These are phyloP conservation scores for Pulveroboletus sp. DNA, from an alignment of 768 basidiomycete species.

Conservation along the genomic window DNA sequence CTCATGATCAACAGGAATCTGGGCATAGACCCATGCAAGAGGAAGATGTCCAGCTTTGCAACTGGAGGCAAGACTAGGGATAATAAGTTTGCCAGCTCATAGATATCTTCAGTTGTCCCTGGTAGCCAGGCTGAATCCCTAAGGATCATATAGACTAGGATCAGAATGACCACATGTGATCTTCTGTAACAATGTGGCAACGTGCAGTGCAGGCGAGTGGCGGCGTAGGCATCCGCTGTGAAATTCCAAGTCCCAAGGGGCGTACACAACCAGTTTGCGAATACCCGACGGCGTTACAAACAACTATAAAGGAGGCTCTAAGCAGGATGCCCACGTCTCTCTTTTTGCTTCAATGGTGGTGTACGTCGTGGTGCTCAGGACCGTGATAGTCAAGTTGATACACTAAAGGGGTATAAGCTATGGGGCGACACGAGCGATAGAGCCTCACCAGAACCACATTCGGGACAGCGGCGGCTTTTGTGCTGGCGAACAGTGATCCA, in stretches of 20 bases:
- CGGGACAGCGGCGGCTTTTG: slow-evolving; percentile 76
- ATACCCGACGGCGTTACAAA: slow-evolving; percentile 10
- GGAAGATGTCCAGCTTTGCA: no score
- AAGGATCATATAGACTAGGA: no score
- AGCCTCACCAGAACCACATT: slow-evolving; percentile 85
- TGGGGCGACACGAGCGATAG: background rate
- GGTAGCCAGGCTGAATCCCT: no score
- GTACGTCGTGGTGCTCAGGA: slow-evolving; percentile 42
- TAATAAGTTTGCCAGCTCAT: no score
- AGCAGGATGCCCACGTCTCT: background rate
- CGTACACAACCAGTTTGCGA: background rate
- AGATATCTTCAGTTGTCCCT: no score
- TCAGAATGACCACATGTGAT: no score
- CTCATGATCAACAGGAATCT: no score
- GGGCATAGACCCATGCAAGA: no score
- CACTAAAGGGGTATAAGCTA: slow-evolving; percentile 38
- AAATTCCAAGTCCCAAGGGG: background rate
- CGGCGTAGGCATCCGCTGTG: no score
- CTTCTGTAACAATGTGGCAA: no score
- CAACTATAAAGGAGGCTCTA: slow-evolving; percentile 15
- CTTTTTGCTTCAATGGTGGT: slow-evolving; percentile 39
- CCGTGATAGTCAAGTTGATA: slow-evolving; percentile 74
- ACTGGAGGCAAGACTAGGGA: no score
- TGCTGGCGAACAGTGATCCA: slow-evolving; percentile 73
- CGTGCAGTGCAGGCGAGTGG: no score